Base-by-base conservation (phyloP, 2,329 filamentous ascomycete genomes). In the Beauveria rudraprayagi region DNA sequence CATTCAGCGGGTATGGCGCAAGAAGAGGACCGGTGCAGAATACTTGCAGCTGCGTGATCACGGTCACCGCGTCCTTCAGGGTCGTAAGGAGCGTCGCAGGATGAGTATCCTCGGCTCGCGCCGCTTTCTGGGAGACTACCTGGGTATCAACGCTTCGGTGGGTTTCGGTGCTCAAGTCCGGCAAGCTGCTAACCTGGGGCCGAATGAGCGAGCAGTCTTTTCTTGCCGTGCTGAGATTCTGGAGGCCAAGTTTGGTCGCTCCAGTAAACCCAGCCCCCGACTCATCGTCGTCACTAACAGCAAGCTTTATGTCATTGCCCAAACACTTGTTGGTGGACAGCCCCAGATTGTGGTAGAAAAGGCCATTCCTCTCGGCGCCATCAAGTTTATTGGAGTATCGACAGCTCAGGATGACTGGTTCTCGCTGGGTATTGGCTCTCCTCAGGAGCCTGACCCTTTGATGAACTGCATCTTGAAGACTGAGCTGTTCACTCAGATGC, bases 371-470 rank as follows among this genome's bases (percentile, higher is more conserved):
- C 77, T 97, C 19, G 91, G 91, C 3, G 85, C 92, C 10, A 93
- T 99, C 78, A 96, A 95, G 74, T 94, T 88, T 69, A 80, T 99
- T 66, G 86, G 91, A 68, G 80, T 84, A 5, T 97, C 93, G 2
- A 91, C 83, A 17, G 77, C 90, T 63, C 91, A 90, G 65, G 94
- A 99, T 68, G 94, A 99, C 74, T 99, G 94, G 94, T 97, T 99
- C 74, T 91, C 93, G 1, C 80, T 99, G 41, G 91, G 92, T 3
- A 83, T 95, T 50, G 91, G 90, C n/a, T 92, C 92, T 37, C 87
- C 88, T 9, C 91, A 96, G 70, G 93, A 97, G 72, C 82, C 94
- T 0, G 94, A 99, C 73, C 92, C 94, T n/a, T 80, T 99, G 24
- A 75, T 99, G 69, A 96, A 88, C 76, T 99, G 94, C 70, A 78